phyloP scores from a whole-genome alignment of 257 asterid genomes.

The Petunia secreta region DNA sequence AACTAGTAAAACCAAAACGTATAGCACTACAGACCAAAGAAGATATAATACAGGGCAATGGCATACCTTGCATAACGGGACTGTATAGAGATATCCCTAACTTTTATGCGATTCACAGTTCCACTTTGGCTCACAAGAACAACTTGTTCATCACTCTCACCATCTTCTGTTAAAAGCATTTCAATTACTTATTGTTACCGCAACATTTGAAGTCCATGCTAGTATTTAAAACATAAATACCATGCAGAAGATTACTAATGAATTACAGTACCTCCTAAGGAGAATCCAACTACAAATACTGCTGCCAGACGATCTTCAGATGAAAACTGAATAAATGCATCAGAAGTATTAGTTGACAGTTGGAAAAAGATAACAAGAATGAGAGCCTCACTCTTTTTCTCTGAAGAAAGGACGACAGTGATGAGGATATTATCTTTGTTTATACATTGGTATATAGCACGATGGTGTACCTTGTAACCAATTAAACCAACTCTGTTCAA shows the following conservation, averaged over 20 bases:
- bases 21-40: neutral
- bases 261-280: constrained; percentile 64
- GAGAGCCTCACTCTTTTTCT: neutral
- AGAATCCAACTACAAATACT: constrained; percentile 88
- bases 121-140: constrained; percentile 99
- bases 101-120: constrained; percentile 95
- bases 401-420: neutral
- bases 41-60: neutral
- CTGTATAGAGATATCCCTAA: constrained; percentile 89
- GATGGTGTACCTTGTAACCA: constrained; percentile 78
- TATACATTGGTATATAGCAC: neutral
- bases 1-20: neutral
- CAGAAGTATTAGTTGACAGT: constrained; percentile 14
- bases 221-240: neutral
- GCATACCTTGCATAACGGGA: constrained; percentile 90
- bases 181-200: constrained; percentile 8
- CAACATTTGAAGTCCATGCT: neutral
- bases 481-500: constrained; percentile 81
- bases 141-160: constrained; percentile 95
- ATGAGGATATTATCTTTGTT: neutral
- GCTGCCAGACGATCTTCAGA: constrained; percentile 87
- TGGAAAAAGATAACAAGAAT: neutral
- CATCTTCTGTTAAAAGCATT: constrained; percentile 62
- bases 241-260: neutral
- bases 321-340: constrained; percentile 58